Evolutionary conservation across 2,329 filamentous ascomycete genomes (phyloP), one percentile per base, ranked within the genome.

Genomic region (Aspergillus ruber): DNA sequence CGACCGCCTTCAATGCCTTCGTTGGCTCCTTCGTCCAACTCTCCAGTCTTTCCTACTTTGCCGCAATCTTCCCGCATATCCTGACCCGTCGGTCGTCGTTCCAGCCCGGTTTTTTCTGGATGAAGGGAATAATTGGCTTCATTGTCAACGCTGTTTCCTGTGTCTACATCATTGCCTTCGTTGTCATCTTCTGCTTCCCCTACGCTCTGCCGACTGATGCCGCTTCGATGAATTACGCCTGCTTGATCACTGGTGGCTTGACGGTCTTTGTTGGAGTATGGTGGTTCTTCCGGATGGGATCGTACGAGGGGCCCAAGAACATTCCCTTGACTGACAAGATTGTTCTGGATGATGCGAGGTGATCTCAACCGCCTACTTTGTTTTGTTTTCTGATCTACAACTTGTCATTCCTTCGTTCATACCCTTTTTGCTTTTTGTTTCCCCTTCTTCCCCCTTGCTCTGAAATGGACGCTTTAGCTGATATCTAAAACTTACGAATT

Each of bases 121-220:
- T 82, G 58, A 64, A 60, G 44, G 76, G 78, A 7, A 67, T 59
- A 4, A 59, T 72, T n/a, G 79, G 79, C 1, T 74, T 66, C 36
- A 50, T 65, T 2, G 57, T 82, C 56, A 82, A 82, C 54, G 47
- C 64, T 9, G 52, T 75, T 4, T 69, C 77, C 6, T 75, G 79
- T 13, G 55, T 75, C 36, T 75, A 81, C 45, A 81, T 82, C 46
- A 57, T 73, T 1, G 65, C 79, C 17, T 82, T 82, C 54, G 70
- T 78, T 45, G 67, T 80, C n/a, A 75, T 83, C 49, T 83, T 78
- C 64, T 81, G 78, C 58, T 82, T 83, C 67, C 79, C 77, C 0
- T 77, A 71, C 50, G 59, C 65, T 1, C 53, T 77, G 43, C 72
- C 75, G 9, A 70, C 73, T 5, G 60, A 69, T 48, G 71, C 72